Percentiles rank a stretch among this genome's conserved stretches.
Conservation (phyloP, 2,329 filamentous ascomycete genomes). For the Aspergillus tanneri region DNA sequence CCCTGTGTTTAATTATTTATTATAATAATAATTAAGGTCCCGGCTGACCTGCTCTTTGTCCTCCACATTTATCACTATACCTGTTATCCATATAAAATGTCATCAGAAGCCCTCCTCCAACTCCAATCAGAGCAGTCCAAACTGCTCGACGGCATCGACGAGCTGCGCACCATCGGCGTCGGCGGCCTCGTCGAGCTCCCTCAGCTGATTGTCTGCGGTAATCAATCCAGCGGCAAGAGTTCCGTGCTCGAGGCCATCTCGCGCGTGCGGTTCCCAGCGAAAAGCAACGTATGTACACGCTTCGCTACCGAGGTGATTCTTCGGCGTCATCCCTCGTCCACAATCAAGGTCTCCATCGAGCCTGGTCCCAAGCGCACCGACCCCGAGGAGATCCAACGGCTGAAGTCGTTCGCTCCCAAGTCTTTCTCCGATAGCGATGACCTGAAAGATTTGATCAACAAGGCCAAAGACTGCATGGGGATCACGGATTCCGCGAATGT, state of each 20-base stretch:
- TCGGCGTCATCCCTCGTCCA: constrained; percentile 38
- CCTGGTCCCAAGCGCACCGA: constrained; percentile 25
- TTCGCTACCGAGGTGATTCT: constrained; percentile 63
- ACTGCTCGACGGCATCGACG: constrained; percentile 56
- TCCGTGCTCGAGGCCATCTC: constrained; percentile 65
- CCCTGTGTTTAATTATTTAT: too few species aligned
- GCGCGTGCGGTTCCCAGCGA: constrained; percentile 58
- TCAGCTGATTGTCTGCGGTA: constrained; percentile 60
- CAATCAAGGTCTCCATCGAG: constrained; percentile 48
- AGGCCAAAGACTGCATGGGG: constrained; percentile 55
- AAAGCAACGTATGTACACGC: constrained; percentile 57
- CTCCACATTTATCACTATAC: too few species aligned
- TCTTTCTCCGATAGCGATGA: constrained; percentile 21
- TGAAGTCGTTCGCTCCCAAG: constrained; percentile 9
- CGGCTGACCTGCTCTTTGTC: too few species aligned
- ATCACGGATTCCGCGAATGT: constrained; percentile 29
- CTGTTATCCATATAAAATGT: too few species aligned
- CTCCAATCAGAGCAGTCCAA: constrained; percentile 37
- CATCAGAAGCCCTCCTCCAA: constrained; percentile 17
- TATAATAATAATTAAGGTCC: too few species aligned
- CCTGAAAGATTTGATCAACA: constrained; percentile 51
- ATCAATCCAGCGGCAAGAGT: constrained; percentile 63
- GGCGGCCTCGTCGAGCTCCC: constrained; percentile 51
- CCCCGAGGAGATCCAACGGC: background rate
- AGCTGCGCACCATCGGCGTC: constrained; percentile 52